Evolutionary conservation across 495 filamentous ascomycete genomes (phyloP).

Genomic region (Daldinia loculata): DNA sequence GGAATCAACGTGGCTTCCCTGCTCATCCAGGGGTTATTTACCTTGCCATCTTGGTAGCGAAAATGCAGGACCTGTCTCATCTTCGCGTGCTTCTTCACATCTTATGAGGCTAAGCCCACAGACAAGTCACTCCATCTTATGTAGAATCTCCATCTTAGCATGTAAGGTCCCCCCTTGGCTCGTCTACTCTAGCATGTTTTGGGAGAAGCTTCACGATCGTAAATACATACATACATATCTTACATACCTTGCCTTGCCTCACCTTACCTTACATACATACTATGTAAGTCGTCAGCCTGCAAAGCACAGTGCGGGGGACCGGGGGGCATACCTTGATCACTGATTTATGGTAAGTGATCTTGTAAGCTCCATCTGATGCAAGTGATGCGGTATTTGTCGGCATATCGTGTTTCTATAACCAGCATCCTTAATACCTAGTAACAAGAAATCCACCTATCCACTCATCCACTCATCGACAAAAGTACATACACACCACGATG

Average conservation of each 20-base stretch:
- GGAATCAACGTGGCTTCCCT: conserved; percentile 27
- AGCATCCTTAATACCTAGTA: conserved; percentile 9
- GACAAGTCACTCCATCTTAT: background rate
- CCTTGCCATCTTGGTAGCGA: conserved; percentile 23
- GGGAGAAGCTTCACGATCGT: background rate
- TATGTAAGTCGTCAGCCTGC: conserved; percentile 5
- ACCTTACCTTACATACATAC: too few species aligned
- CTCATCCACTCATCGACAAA: conserved; percentile 6
- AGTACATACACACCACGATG: background rate
- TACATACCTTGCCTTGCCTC: background rate
- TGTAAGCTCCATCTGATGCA: conserved; percentile 8
- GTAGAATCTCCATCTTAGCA: too few species aligned
- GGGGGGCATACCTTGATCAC: background rate
- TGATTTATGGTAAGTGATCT: background rate
- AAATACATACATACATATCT: background rate
- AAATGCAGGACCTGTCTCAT: conserved; percentile 28
- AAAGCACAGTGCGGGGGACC: conserved; percentile 2
- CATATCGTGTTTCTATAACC: conserved; percentile 15
- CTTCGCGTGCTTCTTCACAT: conserved; percentile 20
- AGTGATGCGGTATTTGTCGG: conserved; percentile 32
- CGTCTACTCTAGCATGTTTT: background rate
- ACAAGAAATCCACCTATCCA: conserved; percentile 5
- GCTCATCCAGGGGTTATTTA: background rate
- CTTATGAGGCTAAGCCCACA: conserved; percentile 27
- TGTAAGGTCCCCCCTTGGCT: background rate